A percentile compares a stretch with the other conserved stretches of the same genome.
Conservation (phyloP, 148 eudicot genomes). For the Tetragonia tetragonoides region DNA sequence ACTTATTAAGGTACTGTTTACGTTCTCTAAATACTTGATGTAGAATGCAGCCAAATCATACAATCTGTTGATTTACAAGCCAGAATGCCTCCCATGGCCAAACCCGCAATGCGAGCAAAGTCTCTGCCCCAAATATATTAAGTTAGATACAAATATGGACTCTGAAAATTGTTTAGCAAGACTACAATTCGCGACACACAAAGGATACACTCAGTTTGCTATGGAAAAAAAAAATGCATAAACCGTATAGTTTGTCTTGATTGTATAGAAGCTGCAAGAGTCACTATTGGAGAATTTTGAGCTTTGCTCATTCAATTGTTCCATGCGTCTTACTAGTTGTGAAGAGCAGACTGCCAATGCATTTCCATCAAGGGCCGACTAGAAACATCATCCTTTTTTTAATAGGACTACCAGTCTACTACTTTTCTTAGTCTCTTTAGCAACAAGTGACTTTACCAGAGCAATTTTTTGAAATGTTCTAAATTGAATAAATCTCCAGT, state of each 20-base stretch:
- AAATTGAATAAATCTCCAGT: too few species aligned
- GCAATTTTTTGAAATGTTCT: neutral
- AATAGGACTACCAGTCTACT: too few species aligned
- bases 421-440: neutral
- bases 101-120: neutral
- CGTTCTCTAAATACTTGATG: neutral
- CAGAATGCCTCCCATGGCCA: neutral
- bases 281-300: too few species aligned
- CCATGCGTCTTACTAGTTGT: too few species aligned
- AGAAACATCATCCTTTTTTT: too few species aligned
- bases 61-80: neutral
- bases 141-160: neutral
- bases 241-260: neutral
- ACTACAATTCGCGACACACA: neutral
- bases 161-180: neutral
- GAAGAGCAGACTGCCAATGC: too few species aligned
- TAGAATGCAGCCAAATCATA: neutral
- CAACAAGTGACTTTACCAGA: neutral
- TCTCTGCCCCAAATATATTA: neutral
- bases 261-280: neutral
- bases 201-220: neutral
- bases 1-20: slow-evolving; percentile 61
- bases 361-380: too few species aligned
- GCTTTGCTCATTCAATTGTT: too few species aligned
- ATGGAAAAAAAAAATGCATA: neutral